Evolutionary conservation across 768 basidiomycete species (phyloP).

Genomic region (Termitomyces sp.): DNA sequence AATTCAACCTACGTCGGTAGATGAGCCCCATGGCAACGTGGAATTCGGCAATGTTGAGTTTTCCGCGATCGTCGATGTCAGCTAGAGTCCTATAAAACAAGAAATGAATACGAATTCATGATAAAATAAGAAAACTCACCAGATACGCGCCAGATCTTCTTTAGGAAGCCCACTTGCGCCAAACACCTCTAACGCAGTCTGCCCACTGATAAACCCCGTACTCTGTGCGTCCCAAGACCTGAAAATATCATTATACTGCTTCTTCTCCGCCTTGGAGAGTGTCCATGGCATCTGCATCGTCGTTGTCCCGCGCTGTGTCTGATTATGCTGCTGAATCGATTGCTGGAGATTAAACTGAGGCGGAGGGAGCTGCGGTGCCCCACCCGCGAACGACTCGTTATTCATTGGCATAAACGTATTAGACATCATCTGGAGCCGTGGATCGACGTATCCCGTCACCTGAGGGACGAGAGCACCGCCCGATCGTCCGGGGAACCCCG

Average conservation of each 20-base stretch:
- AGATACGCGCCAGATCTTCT: constrained; percentile 90
- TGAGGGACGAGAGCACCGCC: constrained; percentile 57
- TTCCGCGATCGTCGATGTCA: constrained; percentile 90
- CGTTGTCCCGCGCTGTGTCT: constrained; percentile 59
- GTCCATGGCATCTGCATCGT: constrained; percentile 81
- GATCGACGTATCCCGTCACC: constrained; percentile 77
- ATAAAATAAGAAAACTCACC: constrained; percentile 46
- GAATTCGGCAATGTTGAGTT: constrained; percentile 93
- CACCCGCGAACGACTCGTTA: constrained; percentile 39
- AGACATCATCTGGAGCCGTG: constrained; percentile 84
- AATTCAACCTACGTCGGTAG: constrained; percentile 71
- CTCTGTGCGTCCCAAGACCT: constrained; percentile 86
- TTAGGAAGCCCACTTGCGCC: constrained; percentile 85
- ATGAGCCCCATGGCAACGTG: constrained; percentile 99
- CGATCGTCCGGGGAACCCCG: constrained; percentile 48
- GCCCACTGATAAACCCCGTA: constrained; percentile 82
- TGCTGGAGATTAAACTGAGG: constrained; percentile 72
- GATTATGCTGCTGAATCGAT: constrained; percentile 84
- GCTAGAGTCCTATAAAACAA: constrained; percentile 68
- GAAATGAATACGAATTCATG: not conserved
- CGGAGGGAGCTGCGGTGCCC: constrained; percentile 60
- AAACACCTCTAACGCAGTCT: constrained; percentile 87
- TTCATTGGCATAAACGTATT: constrained; percentile 81
- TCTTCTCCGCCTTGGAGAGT: constrained; percentile 85
- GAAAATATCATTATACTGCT: constrained; percentile 95